Evolutionary conservation across 352 stramenopile species (phyloP).

Genomic region (Phytophthora sojae): DNA sequence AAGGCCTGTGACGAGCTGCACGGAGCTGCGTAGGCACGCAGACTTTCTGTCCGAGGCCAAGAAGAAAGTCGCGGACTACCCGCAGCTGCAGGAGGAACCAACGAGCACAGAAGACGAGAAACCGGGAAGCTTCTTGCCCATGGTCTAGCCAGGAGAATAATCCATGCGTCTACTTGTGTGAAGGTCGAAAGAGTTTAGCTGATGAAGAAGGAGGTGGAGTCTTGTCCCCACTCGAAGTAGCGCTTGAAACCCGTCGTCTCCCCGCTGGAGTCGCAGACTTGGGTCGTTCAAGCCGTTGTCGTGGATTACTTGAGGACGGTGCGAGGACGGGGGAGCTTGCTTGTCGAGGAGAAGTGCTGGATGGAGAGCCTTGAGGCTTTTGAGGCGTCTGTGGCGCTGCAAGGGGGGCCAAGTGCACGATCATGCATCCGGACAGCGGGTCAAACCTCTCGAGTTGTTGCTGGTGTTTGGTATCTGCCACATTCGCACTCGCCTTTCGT

Average conservation of each 20-base stretch:
- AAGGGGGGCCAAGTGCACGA: constrained; percentile 30
- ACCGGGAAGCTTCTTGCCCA: constrained; percentile 20
- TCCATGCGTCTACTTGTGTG: background rate
- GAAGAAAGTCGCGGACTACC: constrained; percentile 23
- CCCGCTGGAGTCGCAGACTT: constrained; percentile 19
- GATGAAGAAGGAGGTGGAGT: background rate
- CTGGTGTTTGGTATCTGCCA: constrained; percentile 8
- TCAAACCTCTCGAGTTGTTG: constrained; percentile 50
- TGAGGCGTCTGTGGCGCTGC: constrained; percentile 33
- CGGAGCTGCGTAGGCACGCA: constrained; percentile 43
- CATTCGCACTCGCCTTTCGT: constrained; percentile 1
- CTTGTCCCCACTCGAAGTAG: constrained; percentile 2
- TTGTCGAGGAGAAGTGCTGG: constrained; percentile 21
- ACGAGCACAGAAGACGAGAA: constrained; percentile 15
- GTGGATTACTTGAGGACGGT: constrained; percentile 6
- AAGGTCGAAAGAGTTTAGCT: constrained; percentile 1
- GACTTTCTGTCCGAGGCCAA: constrained; percentile 43
- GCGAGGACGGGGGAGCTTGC: constrained; percentile 14
- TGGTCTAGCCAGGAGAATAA: constrained; percentile 16
- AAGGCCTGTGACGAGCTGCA: constrained; percentile 40
- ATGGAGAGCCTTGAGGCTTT: constrained; percentile 24
- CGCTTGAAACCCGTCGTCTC: background rate
- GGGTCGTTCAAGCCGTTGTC: constrained; percentile 18
- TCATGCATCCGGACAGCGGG: constrained; percentile 45
- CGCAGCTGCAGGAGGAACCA: constrained; percentile 18